Evolutionary conservation across 306 rosid species (phyloP), one percentile per base, ranked within the genome.

Genomic region (Cercis canadensis): DNA sequence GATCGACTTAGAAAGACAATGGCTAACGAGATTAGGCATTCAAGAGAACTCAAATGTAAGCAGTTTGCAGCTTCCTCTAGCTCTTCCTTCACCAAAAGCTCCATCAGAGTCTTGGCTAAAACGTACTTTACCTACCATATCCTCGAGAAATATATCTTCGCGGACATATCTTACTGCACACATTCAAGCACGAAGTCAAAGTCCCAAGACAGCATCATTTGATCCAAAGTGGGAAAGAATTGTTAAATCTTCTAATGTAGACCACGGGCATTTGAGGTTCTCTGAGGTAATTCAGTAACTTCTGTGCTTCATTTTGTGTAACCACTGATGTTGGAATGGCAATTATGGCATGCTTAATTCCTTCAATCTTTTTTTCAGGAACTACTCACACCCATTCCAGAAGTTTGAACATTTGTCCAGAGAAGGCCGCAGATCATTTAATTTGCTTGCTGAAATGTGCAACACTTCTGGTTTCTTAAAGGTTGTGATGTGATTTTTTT

Each of bases 91-190:
- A 53, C 92, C 96, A 45, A 84, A 94, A 83, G 88, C 96, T 60
- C 99, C 99, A 8, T 91, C 97, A 24, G 97, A 94, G 60, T 94
- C 99, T 47, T 94, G 99, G 99, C 88, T 94, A 59, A 84, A 85
- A 75, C 92, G 87, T 13, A 80, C 92, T 37, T 81, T 94, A 71
- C 92, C 94, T 1, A 57, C 82, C 53, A 72, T 89, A 76, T 86
- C 88, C 52, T 75, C 87, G 12, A 87, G 63, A 65, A 80, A 83
- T 61, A 18, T 62, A 4, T 57, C 75, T 65, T 80, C 89, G 41
- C 51, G 49, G 50, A 62, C 88, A 45, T 82, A 78, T 60, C 79
- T 68, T 81, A 79, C 72, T 58, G 68, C 77, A 29, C 57, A 55
- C 21, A 24, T 46, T 63, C 61, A 47, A 59, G 16, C 77, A 55